Evolutionary conservation across 2,329 filamentous ascomycete species (phyloP).

Genomic region (Trichoderma sp.): DNA sequence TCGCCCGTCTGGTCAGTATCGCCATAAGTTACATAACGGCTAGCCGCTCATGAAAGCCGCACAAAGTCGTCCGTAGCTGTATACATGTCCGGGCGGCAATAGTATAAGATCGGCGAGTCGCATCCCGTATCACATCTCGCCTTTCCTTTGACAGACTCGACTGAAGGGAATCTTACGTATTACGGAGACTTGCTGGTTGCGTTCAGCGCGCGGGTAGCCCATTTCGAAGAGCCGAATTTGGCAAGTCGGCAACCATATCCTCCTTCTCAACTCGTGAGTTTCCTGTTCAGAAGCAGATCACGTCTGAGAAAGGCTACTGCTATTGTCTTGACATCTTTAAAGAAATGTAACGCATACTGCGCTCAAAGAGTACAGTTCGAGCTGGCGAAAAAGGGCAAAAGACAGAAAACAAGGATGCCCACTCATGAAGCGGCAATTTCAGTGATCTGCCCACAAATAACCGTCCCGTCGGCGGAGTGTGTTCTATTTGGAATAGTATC

Average conservation of each 20-base stretch:
- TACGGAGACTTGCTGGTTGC: neutral
- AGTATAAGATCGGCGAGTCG: neutral
- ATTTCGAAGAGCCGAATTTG: neutral
- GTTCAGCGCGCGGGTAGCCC: neutral
- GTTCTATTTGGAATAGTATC: neutral
- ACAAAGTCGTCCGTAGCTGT: neutral
- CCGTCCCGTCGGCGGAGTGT: slow-evolving; percentile 9
- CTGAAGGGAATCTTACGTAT: neutral
- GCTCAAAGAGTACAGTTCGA: neutral
- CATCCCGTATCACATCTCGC: neutral
- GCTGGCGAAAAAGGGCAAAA: neutral
- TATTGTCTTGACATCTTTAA: neutral
- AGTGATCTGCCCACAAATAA: slow-evolving; percentile 21
- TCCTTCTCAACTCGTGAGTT: neutral
- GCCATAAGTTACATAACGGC: neutral
- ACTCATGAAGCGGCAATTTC: neutral
- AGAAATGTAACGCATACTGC: neutral
- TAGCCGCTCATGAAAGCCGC: neutral
- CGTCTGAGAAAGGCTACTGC: neutral
- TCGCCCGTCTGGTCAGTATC: neutral
- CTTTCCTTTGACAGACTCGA: neutral
- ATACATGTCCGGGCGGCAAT: too few relatives aligned
- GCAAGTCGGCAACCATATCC: neutral
- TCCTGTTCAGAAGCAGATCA: neutral
- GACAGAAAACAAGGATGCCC: neutral